These are phyloP conservation scores for Pythium rishiriense DNA, from an alignment of 352 stramenopile genomes.

Conservation along the genomic window DNA sequence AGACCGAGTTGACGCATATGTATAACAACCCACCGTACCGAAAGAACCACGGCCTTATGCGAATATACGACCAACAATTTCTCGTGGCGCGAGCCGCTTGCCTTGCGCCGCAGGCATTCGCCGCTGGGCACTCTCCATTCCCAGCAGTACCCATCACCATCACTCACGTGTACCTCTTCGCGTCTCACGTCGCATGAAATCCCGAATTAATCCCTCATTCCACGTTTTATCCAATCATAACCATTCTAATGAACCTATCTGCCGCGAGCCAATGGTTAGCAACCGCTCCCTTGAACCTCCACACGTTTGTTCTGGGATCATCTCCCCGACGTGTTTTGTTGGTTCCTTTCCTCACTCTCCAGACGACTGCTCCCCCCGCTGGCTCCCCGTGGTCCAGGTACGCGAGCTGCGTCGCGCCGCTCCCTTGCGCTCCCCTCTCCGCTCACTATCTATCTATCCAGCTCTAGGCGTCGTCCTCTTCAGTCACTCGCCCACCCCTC, in stretches of 20 bases:
- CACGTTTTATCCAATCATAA: constrained; percentile 14
- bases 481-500: not conserved
- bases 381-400: not conserved
- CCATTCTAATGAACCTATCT: constrained; percentile 12
- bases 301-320: constrained; percentile 30
- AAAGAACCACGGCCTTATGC: not conserved
- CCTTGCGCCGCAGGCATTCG: no score
- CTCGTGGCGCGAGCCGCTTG: no score
- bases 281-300: constrained; percentile 30
- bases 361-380: constrained; percentile 2
- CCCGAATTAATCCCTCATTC: constrained; percentile 14
- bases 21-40: not conserved
- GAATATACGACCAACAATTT: not conserved
- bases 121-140: no score
- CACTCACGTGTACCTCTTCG: constrained; percentile 13
- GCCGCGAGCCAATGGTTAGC: constrained; percentile 4
- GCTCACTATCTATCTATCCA: not conserved
- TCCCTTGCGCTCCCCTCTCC: not conserved
- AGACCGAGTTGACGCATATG: not conserved
- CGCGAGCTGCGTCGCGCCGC: not conserved
- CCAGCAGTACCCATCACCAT: constrained; percentile 19
- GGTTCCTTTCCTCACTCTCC: constrained; percentile 1
- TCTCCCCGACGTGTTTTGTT: not conserved
- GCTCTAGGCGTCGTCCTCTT: not conserved
- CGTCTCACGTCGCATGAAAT: constrained; percentile 25